Evolutionary conservation across 1,139 yeast genomes (phyloP).

Genomic region (Pichia cactophila): DNA sequence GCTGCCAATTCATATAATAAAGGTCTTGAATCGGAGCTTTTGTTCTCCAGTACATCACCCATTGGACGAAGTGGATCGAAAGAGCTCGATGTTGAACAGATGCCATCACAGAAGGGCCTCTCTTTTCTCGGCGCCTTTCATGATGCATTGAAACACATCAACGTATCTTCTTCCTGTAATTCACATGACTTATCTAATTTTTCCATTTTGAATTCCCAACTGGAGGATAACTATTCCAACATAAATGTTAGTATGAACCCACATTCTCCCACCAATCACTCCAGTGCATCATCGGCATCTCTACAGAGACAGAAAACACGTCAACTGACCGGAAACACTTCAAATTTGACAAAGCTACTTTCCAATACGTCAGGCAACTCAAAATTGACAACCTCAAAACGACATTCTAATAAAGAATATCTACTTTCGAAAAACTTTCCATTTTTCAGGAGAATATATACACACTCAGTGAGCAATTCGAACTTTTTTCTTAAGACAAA

Average conservation of each 20-base stretch:
- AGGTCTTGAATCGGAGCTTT: slow-evolving; percentile 1
- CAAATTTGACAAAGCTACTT: slow-evolving; percentile 20
- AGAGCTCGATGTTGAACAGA: not conserved
- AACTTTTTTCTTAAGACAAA: slow-evolving; percentile 39
- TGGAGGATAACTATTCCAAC: not conserved
- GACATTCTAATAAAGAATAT: slow-evolving; percentile 41
- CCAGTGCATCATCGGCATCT: slow-evolving; percentile 18
- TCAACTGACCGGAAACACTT: slow-evolving; percentile 13
- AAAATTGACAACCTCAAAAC: slow-evolving; percentile 23
- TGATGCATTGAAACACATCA: slow-evolving; percentile 26
- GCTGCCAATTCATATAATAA: not conserved
- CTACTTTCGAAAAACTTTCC: slow-evolving; percentile 79
- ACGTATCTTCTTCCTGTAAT: slow-evolving; percentile 9
- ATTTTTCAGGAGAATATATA: slow-evolving; percentile 59
- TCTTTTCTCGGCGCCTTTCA: slow-evolving; percentile 28
- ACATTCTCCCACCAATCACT: slow-evolving; percentile 17
- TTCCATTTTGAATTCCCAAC: not conserved
- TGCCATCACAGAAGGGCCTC: slow-evolving; percentile 6
- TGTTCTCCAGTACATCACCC: not conserved
- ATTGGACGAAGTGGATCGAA: too few relatives aligned
- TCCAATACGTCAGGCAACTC: slow-evolving; percentile 12
- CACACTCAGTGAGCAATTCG: slow-evolving; percentile 56
- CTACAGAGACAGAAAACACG: slow-evolving; percentile 15
- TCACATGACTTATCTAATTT: slow-evolving; percentile 1
- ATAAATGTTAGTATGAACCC: not conserved